A percentile compares a stretch with the other conserved stretches of the same genome.
Conservation (phyloP, 139 green algal species). For the Coccomyxa sp. region DNA sequence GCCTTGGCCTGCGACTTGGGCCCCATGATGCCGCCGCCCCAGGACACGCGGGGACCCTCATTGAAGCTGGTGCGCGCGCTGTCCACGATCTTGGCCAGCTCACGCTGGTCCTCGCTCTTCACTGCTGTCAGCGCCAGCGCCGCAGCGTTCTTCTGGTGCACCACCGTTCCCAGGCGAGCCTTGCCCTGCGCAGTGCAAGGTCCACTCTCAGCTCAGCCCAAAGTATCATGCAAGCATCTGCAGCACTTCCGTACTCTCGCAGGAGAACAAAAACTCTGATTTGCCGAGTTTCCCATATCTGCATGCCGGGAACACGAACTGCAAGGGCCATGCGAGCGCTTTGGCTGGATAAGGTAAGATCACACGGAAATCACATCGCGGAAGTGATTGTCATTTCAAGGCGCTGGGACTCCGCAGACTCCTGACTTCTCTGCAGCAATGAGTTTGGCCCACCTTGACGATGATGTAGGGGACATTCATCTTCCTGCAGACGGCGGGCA, state of each 20-base stretch:
- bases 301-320: too few relatives aligned
- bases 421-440: not conserved
- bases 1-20: slow-evolving; percentile 91
- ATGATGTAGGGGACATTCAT: slow-evolving; percentile 99
- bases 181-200: slow-evolving; percentile 61
- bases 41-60: slow-evolving; percentile 77
- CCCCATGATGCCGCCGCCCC: slow-evolving; percentile 97
- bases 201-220: not conserved
- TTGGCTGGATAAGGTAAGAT: too few relatives aligned
- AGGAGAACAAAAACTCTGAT: too few relatives aligned
- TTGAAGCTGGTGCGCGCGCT: slow-evolving; percentile 87
- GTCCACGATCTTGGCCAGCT: slow-evolving; percentile 98
- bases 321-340: too few relatives aligned
- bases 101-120: slow-evolving; percentile 97
- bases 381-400: too few relatives aligned
- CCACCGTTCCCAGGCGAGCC: slow-evolving; percentile 83
- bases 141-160: slow-evolving; percentile 99
- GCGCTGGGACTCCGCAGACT: too few relatives aligned
- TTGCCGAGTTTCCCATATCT: too few relatives aligned
- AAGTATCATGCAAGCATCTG: not conserved
- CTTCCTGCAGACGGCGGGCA: slow-evolving; percentile 97
- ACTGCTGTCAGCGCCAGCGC: slow-evolving; percentile 88
- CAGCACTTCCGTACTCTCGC: not conserved
- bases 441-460: slow-evolving; percentile 78
- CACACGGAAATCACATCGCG: too few relatives aligned